Conservation (phyloP, 2,329 filamentous ascomycete species). For the Microsporum ferrugineum region DNA sequence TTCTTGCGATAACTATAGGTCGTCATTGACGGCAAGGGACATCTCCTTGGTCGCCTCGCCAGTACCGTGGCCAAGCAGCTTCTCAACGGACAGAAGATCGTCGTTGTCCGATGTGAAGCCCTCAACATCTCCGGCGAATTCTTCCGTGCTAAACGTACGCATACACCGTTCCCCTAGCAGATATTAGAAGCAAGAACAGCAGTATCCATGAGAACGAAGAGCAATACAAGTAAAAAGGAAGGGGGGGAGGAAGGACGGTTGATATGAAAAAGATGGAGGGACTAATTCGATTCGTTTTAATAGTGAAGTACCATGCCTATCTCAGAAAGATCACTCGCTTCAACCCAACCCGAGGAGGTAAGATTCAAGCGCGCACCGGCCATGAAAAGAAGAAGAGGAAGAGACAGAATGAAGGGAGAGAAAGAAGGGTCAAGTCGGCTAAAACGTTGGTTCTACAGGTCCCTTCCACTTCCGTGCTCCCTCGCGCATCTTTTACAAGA, state of each 20-base stretch:
- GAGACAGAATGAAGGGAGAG: background rate
- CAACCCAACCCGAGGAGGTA: slow-evolving; percentile 98
- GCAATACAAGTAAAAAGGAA: background rate
- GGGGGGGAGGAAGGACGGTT: background rate
- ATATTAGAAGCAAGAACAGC: background rate
- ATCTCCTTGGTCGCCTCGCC: slow-evolving; percentile 97
- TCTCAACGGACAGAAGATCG: slow-evolving; percentile 98
- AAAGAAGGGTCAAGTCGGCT: background rate
- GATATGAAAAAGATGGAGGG: background rate
- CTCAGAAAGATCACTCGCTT: slow-evolving; percentile 99
- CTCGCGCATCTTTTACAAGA: slow-evolving; percentile 99
- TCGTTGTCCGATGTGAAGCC: slow-evolving; percentile 95
- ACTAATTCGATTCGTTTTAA: slow-evolving; percentile 21
- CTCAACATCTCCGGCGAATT: slow-evolving; percentile 99
- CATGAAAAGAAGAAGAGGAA: background rate
- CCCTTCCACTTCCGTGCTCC: slow-evolving; percentile 99
- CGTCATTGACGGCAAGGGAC: slow-evolving; percentile 99
- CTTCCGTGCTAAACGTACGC: slow-evolving; percentile 99
- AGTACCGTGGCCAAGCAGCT: slow-evolving; percentile 98
- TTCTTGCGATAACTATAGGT: slow-evolving; percentile 49
- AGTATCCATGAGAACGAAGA: background rate
- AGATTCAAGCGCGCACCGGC: slow-evolving; percentile 31
- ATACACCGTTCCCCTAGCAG: slow-evolving; percentile 17
- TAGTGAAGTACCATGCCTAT: slow-evolving; percentile 99
- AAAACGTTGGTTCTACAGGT: slow-evolving; percentile 42